A percentile compares a stretch with the other conserved stretches of the same genome.
Conservation (phyloP, 2,329 filamentous ascomycete genomes). For the Aspergillus japonicus region DNA sequence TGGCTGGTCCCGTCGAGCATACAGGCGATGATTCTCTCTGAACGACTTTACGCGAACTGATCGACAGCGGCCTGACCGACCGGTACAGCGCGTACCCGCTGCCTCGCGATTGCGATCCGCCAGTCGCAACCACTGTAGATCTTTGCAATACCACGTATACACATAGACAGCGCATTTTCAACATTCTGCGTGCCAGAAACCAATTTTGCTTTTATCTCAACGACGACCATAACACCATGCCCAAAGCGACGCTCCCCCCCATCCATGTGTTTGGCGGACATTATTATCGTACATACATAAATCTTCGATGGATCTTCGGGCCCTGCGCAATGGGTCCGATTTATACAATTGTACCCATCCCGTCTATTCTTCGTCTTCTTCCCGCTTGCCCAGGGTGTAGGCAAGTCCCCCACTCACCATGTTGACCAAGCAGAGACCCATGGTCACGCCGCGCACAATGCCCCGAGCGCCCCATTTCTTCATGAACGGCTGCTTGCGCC, state of each 20-base stretch:
- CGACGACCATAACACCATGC: not conserved
- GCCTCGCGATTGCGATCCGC: not conserved
- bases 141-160: not conserved
- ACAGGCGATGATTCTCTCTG: constrained; percentile 32
- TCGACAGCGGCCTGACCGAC: not conserved
- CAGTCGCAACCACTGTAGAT: not conserved
- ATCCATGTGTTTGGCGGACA: not conserved
- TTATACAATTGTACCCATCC: not conserved
- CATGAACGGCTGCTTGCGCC: constrained; percentile 51
- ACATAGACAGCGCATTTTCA: not conserved
- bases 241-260: constrained; percentile 10
- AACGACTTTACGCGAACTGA: constrained; percentile 31
- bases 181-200: not conserved
- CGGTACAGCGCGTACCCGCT: not conserved
- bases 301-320: not conserved
- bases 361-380: constrained; percentile 35
- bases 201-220: not conserved
- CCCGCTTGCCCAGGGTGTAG: constrained; percentile 45
- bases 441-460: constrained; percentile 45
- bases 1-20: constrained; percentile 38
- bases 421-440: constrained; percentile 48
- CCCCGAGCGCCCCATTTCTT: constrained; percentile 48
- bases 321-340: not conserved
- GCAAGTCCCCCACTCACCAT: constrained; percentile 47
- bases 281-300: constrained; percentile 2